Conservation (phyloP, 345 rosid species). For the Pistacia vera region DNA sequence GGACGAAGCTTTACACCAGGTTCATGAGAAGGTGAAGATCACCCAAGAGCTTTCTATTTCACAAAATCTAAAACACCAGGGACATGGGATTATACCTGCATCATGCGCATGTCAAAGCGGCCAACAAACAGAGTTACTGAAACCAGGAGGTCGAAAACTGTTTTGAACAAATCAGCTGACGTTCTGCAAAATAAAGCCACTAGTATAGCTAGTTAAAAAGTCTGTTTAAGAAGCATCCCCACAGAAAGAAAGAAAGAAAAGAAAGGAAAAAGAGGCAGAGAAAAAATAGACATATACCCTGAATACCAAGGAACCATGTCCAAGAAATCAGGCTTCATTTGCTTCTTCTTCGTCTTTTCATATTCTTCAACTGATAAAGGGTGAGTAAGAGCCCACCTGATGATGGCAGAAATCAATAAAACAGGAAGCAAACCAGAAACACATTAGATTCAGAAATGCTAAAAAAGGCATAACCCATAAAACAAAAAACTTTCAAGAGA, state of each 20-base stretch:
- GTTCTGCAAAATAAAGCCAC: constrained; percentile 67
- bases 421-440: constrained; percentile 12
- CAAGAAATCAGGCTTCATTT: constrained; percentile 90
- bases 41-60: background rate
- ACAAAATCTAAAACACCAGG: background rate
- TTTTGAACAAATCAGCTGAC: constrained; percentile 97
- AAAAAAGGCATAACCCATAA: constrained; percentile 8
- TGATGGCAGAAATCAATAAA: constrained; percentile 20
- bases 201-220: constrained; percentile 14
- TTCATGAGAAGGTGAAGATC: background rate
- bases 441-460: background rate
- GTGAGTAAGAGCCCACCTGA: constrained; percentile 98
- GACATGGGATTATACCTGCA: constrained; percentile 65
- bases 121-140: constrained; percentile 98
- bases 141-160: constrained; percentile 94
- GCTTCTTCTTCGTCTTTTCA: constrained; percentile 79
- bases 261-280: background rate
- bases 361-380: constrained; percentile 78
- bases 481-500: background rate
- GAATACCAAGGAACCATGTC: constrained; percentile 99
- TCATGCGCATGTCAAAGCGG: constrained; percentile 99
- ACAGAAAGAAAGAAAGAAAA: background rate
- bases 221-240: background rate
- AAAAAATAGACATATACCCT: constrained; percentile 58
- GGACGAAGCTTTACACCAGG: background rate